Conservation (phyloP, 1,284 basidiomycete genomes). For the Ustilago loliicola region DNA sequence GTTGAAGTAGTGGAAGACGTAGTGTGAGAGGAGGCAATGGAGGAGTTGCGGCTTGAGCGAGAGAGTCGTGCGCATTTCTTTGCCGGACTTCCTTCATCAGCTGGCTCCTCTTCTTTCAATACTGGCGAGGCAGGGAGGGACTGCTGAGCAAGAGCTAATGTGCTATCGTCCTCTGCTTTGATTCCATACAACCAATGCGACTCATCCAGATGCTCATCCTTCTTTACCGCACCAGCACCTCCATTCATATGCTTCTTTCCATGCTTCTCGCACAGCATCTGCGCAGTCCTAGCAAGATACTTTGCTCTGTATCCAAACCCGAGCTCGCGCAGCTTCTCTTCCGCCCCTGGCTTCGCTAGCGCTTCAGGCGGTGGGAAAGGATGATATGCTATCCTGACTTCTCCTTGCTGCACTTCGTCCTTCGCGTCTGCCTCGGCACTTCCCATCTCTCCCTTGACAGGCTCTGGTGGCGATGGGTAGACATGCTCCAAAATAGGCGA, state of each 20-base stretch:
- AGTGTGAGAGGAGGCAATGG: constrained; percentile 1
- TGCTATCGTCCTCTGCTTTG: constrained; percentile 26
- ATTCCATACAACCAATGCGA: constrained; percentile 33
- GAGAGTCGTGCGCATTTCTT: constrained; percentile 24
- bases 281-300: constrained; percentile 86
- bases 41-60: constrained; percentile 10
- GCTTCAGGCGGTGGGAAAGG: constrained; percentile 85
- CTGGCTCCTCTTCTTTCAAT: neutral
- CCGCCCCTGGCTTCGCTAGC: constrained; percentile 76
- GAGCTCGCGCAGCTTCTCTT: constrained; percentile 77
- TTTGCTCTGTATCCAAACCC: constrained; percentile 97
- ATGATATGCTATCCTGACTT: constrained; percentile 75
- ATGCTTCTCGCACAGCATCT: constrained; percentile 77
- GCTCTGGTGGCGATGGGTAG: constrained; percentile 53
- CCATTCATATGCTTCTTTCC: neutral
- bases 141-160: neutral
- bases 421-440: constrained; percentile 8
- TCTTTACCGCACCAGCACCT: neutral
- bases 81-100: neutral
- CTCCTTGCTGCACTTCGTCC: constrained; percentile 24
- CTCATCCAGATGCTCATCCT: constrained; percentile 24
- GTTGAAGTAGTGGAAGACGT: neutral
- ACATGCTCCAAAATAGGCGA: constrained; percentile 73
- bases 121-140: neutral
- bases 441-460: constrained; percentile 42